Percentiles rank a stretch among this genome's conserved stretches.
These are phyloP conservation scores for Stephania yunnanensis DNA, from an alignment of 164 flowering plant genomes.

Conservation along the genomic window DNA sequence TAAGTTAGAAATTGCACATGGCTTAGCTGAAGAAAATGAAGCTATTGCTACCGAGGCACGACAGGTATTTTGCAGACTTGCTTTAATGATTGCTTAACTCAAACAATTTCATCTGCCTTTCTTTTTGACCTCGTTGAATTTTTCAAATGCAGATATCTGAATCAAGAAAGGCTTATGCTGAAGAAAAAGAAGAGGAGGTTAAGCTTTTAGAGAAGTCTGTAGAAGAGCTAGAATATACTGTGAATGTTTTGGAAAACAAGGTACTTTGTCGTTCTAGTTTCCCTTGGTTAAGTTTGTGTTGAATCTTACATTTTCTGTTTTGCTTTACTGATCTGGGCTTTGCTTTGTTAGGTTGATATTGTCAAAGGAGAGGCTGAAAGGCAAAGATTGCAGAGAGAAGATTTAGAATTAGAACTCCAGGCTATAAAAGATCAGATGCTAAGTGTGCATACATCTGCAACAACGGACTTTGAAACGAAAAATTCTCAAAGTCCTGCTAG, in stretches of 20 bases:
- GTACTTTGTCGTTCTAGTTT: conserved; percentile 25
- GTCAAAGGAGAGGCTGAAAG: conserved; percentile 85
- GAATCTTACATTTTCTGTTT: not conserved
- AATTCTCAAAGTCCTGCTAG: conserved; percentile 23
- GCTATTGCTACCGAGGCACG: conserved; percentile 67
- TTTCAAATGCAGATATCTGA: conserved; percentile 52
- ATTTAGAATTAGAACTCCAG: conserved; percentile 80
- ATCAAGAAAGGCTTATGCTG: conserved; percentile 51
- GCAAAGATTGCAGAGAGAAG: conserved; percentile 83
- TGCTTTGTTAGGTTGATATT: conserved; percentile 54
- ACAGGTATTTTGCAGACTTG: conserved; percentile 43
- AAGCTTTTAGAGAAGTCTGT: conserved; percentile 82
- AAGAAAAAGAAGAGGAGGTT: conserved; percentile 85
- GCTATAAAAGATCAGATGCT: conserved; percentile 58
- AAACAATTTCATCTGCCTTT: not conserved
- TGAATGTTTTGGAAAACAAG: conserved; percentile 84
- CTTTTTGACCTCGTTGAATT: conserved; percentile 2
- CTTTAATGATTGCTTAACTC: not conserved
- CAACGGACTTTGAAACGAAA: conserved; percentile 16
- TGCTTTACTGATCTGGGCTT: conserved; percentile 8
- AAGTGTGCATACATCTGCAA: conserved; percentile 12
- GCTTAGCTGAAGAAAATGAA: conserved; percentile 65
- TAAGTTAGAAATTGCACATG: conserved; percentile 48
- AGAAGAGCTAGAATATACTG: conserved; percentile 82
- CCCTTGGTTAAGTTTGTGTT: not conserved